A percentile compares a stretch with the other conserved stretches of the same genome.
Evolutionary conservation across 1,284 basidiomycete genomes (phyloP).

Genomic region (Mycosarcoma maydis): DNA sequence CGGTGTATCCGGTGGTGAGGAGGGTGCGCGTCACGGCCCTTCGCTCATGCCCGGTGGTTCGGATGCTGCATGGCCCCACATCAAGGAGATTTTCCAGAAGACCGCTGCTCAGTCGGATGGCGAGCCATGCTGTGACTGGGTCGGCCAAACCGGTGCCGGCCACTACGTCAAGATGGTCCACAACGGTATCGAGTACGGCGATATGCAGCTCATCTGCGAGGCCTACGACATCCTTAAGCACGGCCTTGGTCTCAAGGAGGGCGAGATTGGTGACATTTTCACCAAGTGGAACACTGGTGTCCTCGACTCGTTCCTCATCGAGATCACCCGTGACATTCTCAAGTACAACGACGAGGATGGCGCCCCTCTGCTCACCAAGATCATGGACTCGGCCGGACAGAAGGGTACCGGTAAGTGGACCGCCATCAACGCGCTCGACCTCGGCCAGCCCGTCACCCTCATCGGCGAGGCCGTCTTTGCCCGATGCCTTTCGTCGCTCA

Average conservation of each 20-base stretch:
- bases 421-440: constrained; percentile 95
- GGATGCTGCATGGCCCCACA: constrained; percentile 89
- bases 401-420: constrained; percentile 99
- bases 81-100: constrained; percentile 99
- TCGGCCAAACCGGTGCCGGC: constrained; percentile 91
- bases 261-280: constrained; percentile 67
- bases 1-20: constrained; percentile 99
- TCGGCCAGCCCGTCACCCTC: constrained; percentile 88
- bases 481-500: constrained; percentile 95
- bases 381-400: constrained; percentile 86
- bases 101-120: constrained; percentile 93
- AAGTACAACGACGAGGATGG: constrained; percentile 89
- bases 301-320: constrained; percentile 98
- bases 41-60: constrained; percentile 99
- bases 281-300: constrained; percentile 93
- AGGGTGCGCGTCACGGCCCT: constrained; percentile 96
- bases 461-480: constrained; percentile 99
- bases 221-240: constrained; percentile 86
- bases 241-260: constrained; percentile 79
- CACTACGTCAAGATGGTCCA: constrained; percentile 99
- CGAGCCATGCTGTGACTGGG: constrained; percentile 99
- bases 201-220: constrained; percentile 99
- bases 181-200: constrained; percentile 91
- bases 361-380: constrained; percentile 87
- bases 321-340: constrained; percentile 73